Conservation (phyloP, 805 yeast species). For the Hanseniaspora nectarophila region DNA sequence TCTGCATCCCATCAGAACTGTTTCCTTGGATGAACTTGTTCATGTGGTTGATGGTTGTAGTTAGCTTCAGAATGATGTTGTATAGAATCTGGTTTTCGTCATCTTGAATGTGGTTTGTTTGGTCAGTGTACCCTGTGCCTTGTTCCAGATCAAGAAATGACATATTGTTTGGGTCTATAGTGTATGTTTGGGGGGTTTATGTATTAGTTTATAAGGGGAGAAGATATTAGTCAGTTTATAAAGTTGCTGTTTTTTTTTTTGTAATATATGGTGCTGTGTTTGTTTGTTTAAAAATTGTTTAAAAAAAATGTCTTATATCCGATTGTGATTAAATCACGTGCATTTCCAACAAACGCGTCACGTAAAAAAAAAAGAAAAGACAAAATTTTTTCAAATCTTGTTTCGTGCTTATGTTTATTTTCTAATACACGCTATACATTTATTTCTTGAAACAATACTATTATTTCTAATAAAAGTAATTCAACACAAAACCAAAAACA, state of each 20-base stretch:
- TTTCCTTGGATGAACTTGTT: conserved; percentile 17
- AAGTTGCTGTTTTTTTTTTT: not conserved
- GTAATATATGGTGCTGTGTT: too few species aligned
- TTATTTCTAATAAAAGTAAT: too few species aligned
- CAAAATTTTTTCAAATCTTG: too few species aligned
- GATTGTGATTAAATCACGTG: not conserved
- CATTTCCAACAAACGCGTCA: not conserved
- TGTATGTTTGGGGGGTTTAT: not conserved
- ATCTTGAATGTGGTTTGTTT: conserved; percentile 12
- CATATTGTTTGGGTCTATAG: too few species aligned
- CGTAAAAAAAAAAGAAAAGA: not conserved
- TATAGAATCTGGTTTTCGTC: conserved; percentile 4
- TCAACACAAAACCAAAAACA: not conserved
- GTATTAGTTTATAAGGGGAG: not conserved
- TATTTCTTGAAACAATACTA: too few species aligned
- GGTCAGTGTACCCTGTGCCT: not conserved
- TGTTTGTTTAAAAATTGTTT: too few species aligned
- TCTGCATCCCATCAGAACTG: conserved; percentile 17
- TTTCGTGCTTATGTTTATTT: too few species aligned
- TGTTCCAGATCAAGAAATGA: conserved; percentile 22
- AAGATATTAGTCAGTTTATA: not conserved
- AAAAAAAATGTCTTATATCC: not conserved
- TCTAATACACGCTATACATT: too few species aligned
- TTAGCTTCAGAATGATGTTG: conserved; percentile 12
- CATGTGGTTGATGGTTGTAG: conserved; percentile 17